These are phyloP conservation scores for Pyronema domesticum DNA, from an alignment of 495 filamentous ascomycete species.

Conservation along the genomic window DNA sequence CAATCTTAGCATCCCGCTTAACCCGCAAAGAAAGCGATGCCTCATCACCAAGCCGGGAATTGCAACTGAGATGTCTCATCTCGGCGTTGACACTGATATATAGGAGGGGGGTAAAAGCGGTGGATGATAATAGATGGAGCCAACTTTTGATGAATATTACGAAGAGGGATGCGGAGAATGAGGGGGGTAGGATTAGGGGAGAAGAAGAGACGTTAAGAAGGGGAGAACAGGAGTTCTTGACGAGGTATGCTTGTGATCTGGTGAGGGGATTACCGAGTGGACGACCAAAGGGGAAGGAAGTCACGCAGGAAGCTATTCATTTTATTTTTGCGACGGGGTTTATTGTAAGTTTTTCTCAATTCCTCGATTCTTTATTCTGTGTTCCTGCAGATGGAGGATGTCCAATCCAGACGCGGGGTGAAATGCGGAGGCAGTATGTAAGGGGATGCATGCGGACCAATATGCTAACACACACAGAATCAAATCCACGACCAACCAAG, in stretches of 20 bases:
- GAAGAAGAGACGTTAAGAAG: constrained; percentile 8
- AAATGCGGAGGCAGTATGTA: too few species aligned
- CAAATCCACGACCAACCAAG: constrained; percentile 20
- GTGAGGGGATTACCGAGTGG: constrained; percentile 19
- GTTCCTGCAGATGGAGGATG: too few species aligned
- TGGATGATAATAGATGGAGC: constrained; percentile 17
- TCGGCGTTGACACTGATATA: constrained; percentile 21
- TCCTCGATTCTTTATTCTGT: too few species aligned
- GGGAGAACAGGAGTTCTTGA: constrained; percentile 22
- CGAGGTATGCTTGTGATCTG: constrained; percentile 24
- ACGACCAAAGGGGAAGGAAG: constrained; percentile 15
- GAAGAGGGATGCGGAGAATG: constrained; percentile 20
- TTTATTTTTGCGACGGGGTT: constrained; percentile 24
- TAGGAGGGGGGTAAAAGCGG: constrained; percentile 11
- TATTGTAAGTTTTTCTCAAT: constrained; percentile 14
- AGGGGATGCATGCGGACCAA: background rate
- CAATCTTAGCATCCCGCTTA: constrained; percentile 19
- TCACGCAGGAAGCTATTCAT: constrained; percentile 21
- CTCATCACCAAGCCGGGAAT: constrained; percentile 18
- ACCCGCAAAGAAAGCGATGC: constrained; percentile 19
- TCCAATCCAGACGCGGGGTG: too few species aligned
- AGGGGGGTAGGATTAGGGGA: constrained; percentile 7
- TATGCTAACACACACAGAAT: constrained; percentile 6
- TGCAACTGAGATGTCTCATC: constrained; percentile 23
- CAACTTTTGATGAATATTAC: constrained; percentile 21